A percentile compares a stretch with the other conserved stretches of the same genome.
These are phyloP conservation scores for Cordyceps farinosa DNA, from an alignment of 2,329 filamentous ascomycete genomes.

Conservation along the genomic window DNA sequence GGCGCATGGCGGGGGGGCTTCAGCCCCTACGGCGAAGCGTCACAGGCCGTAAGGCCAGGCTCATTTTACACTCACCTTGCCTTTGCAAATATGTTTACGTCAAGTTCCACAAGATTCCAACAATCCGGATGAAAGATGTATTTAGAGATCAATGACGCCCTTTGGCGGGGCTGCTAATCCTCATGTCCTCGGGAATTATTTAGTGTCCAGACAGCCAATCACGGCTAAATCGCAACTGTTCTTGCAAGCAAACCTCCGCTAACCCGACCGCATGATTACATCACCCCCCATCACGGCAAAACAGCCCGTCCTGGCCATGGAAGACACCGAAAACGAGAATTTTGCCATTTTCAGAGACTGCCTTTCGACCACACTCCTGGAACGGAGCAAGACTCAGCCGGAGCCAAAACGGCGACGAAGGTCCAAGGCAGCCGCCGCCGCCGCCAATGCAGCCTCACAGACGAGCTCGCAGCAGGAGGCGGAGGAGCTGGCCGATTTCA, in stretches of 20 bases:
- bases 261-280: conserved; percentile 8
- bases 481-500: conserved; percentile 74
- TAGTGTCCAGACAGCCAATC: conserved; percentile 1
- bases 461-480: conserved; percentile 35
- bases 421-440: conserved; percentile 21
- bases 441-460: conserved; percentile 20
- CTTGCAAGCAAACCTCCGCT: conserved; percentile 7
- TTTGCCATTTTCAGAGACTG: conserved; percentile 68
- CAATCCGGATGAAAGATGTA: neutral
- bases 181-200: neutral
- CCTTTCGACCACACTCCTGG: conserved; percentile 65
- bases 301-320: neutral
- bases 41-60: neutral
- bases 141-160: neutral
- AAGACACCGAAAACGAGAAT: conserved; percentile 25
- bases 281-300: neutral
- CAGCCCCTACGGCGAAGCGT: neutral
- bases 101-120: conserved; percentile 3
- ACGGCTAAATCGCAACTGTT: neutral
- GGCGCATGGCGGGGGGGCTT: neutral
- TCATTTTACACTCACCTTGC: neutral
- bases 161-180: neutral
- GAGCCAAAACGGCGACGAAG: conserved; percentile 45
- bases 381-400: conserved; percentile 47
- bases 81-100: neutral